phyloP scores from a whole-genome alignment of 176 grass and related monocot species.

The Aechmea fasciata region DNA sequence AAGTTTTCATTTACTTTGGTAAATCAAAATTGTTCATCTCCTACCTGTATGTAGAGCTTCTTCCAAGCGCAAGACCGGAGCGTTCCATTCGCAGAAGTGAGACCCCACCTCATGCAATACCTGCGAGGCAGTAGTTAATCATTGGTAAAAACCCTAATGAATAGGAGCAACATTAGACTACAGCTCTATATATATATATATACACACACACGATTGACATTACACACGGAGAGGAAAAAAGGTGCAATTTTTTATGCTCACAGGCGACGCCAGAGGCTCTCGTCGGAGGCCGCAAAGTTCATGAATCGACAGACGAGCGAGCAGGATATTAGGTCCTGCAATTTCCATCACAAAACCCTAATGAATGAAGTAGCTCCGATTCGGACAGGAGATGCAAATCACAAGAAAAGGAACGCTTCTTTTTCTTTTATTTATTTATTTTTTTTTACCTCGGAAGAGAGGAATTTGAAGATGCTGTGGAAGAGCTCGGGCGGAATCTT shows the following conservation, averaged over 20 bases:
- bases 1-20: no score
- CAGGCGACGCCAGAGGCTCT: constrained; percentile 95
- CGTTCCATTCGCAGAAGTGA: constrained; percentile 40
- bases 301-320: constrained; percentile 71
- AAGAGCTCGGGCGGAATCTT: constrained; percentile 62
- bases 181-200: background rate
- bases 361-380: background rate
- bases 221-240: background rate
- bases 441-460: constrained; percentile 63
- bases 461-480: constrained; percentile 86
- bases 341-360: background rate
- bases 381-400: background rate
- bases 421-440: no score
- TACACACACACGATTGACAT: background rate
- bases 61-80: constrained; percentile 78
- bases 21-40: background rate
- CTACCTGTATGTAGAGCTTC: constrained; percentile 89
- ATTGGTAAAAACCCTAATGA: background rate
- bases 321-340: constrained; percentile 71
- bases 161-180: background rate
- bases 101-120: constrained; percentile 90
- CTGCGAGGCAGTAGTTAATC: constrained; percentile 22
- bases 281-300: constrained; percentile 62
- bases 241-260: constrained; percentile 21
- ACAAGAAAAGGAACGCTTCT: background rate